Base-by-base conservation (phyloP, 495 filamentous ascomycete species). In the Penicillium canescens region DNA sequence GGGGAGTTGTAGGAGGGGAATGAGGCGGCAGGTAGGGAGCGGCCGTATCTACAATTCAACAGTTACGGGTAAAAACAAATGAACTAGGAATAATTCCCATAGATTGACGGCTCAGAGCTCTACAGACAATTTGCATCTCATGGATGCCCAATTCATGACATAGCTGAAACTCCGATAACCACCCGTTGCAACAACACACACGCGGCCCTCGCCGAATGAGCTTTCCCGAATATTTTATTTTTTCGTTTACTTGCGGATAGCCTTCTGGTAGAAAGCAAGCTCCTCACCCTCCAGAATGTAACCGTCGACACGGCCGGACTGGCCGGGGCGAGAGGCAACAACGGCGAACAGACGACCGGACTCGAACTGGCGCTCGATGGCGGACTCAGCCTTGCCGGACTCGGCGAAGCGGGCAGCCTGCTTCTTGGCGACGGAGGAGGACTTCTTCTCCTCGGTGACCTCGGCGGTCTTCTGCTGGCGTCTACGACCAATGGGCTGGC, bases 271-370 rank as follows among this genome's bases (percentile, higher is more conserved):
- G 90, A 99, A 99, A 75, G 90, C 89, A 63, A 99, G 80, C 86
- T 99, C 94, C 69, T 99, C 94, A 63, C 94, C 94, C 87, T 99
- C 94, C 56, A 99, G 83, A 73, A 99, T 88, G 82, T 99, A 99
- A 54, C 94, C 94, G 76, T 99, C 94, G 58, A 82, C 81, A 75
- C 94, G 92, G 63, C 94, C 94, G 73, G 88, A 91, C 89, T 99
- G 94, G 64, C 94, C 94, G 48, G 94, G 94, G 69, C 94, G 84
- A 66, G 87, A 92, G 51, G 93, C 82, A 61, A 99, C 79, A 61
- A 96, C 88, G 60, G 94, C 94, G 78, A 86, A 96, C 55, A 99
- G 78, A 80, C 95, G 93, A 79, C 93, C 91, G 56, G 93, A 92
- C 84, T 96, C 94, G 80, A 99, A 98, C 78, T 99, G 94, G 78